Base-by-base conservation (phyloP, 1,284 basidiomycete genomes). In the Marasmius oreades region DNA sequence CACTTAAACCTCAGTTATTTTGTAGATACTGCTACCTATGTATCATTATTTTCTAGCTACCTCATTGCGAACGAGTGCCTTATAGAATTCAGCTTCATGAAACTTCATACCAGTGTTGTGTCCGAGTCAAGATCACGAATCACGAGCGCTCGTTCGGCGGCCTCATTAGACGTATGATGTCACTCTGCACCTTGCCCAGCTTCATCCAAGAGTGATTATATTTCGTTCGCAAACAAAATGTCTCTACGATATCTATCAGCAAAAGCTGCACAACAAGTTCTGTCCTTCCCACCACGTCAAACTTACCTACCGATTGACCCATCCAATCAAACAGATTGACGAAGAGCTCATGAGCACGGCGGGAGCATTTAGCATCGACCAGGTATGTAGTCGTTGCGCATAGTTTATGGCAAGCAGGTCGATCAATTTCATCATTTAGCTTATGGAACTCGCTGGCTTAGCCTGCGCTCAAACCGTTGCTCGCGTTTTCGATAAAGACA, bases 361-460 rank as follows among this genome's bases (percentile, higher is more conserved):
- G 10, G 93, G 93, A 0, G 92, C 92, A 3, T 98, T 95, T 77
- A 93, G 90, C 64, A 75, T 98, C 39, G 93, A 96, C 66, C 94
- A 96, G 81, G 92, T 88, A 54, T 52, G 26, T 14, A 22, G 24
- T 20, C 14, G 5, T 42, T n/a, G 10, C 39, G n/a, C n/a, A 20
- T 20, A 18, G 23, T 8, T 20, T 51, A 48, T 8, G 28, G 20
- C 58, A 18, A 7, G 36, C 42, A 44, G 24, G 11, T 23, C 18
- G 47, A 60, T 47, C 57, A 44, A 37, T 37, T 24, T 56, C 52
- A 22, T 5, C 60, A 95, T 20, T 90, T 76, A 97, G 92, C 77
- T 99, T 26, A 99, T 99, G 95, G 96, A 99, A 68, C 82, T 99
- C 2, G 97, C 97, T n/a, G 97, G 97, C 0, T 77, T 98, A 14